Percentiles rank a stretch among this genome's conserved stretches.
These are phyloP conservation scores for Trichophyton benhamiae DNA, from an alignment of 2,329 filamentous ascomycete genomes.

Conservation along the genomic window DNA sequence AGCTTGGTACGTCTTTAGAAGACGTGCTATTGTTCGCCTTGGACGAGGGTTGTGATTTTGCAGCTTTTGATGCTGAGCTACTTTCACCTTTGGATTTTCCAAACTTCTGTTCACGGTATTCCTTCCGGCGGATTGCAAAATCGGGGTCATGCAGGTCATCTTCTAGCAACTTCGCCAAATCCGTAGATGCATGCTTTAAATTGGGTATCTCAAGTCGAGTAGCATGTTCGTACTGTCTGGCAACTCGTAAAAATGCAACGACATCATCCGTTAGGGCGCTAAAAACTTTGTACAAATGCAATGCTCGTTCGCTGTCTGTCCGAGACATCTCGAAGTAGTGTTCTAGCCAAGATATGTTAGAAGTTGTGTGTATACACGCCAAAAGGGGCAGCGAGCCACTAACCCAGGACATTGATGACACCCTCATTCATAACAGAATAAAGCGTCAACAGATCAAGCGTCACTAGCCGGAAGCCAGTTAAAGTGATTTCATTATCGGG, in stretches of 20 bases:
- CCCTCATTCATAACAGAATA: conserved; percentile 96
- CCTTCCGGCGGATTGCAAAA: conserved; percentile 83
- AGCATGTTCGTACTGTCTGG: conserved; percentile 80
- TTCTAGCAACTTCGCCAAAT: conserved; percentile 75
- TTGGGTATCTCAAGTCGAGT: conserved; percentile 90
- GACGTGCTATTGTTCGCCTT: conserved; percentile 20
- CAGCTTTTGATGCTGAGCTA: conserved; percentile 14
- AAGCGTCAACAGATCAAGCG: conserved; percentile 74
- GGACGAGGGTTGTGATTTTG: conserved; percentile 22
- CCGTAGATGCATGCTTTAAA: conserved; percentile 91
- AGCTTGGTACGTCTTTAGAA: conserved; percentile 18
- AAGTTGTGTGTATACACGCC: conserved; percentile 2
- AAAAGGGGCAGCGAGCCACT: conserved; percentile 19
- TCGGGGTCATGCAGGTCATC: conserved; percentile 91
- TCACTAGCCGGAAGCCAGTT: conserved; percentile 81
- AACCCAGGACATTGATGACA: conserved; percentile 91
- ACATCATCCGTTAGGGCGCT: conserved; percentile 85
- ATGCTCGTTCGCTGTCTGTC: conserved; percentile 78
- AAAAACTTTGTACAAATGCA: conserved; percentile 86
- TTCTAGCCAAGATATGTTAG: conserved; percentile 40
- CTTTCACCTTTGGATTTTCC: conserved; percentile 47
- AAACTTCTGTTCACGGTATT: conserved; percentile 81
- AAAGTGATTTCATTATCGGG: conserved; percentile 94
- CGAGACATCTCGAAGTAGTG: conserved; percentile 98
- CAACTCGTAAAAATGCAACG: conserved; percentile 76